These are phyloP conservation scores for Tuber magnatum DNA, from an alignment of 495 filamentous ascomycete species.

Conservation along the genomic window DNA sequence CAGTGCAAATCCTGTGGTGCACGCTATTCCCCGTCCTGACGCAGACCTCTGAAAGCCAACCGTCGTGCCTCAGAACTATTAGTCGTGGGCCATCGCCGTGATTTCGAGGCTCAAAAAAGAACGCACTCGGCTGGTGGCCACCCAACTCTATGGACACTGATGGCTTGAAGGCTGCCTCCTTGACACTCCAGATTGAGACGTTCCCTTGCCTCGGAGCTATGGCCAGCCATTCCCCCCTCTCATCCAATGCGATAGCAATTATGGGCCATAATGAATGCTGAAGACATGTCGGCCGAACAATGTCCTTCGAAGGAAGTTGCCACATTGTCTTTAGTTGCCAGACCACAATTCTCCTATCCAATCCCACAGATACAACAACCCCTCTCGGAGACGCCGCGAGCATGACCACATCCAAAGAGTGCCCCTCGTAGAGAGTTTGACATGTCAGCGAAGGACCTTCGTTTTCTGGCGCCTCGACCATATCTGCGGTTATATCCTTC, in stretches of 20 bases:
- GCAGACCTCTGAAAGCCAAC: conserved; percentile 51
- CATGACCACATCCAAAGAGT: conserved; percentile 58
- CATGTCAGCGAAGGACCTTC: conserved; percentile 51
- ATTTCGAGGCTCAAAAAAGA: conserved; percentile 50
- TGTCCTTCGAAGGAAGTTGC: conserved; percentile 34
- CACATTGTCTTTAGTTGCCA: conserved; percentile 49
- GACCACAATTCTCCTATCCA: conserved; percentile 57
- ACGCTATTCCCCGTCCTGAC: conserved; percentile 23
- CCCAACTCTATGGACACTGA: conserved; percentile 47
- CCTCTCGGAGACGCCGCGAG: conserved; percentile 53
- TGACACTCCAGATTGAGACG: conserved; percentile 55
- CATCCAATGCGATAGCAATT: conserved; percentile 53
- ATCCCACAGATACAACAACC: conserved; percentile 56
- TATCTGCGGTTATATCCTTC: conserved; percentile 44
- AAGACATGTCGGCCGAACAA: conserved; percentile 34
- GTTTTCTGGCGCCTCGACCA: conserved; percentile 41
- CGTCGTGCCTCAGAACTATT: conserved; percentile 54
- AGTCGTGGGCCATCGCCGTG: conserved; percentile 40
- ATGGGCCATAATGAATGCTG: conserved; percentile 48
- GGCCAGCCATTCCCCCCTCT: conserved; percentile 55
- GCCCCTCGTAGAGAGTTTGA: conserved; percentile 52
- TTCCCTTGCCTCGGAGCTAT: conserved; percentile 52
- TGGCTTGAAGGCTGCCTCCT: conserved; percentile 48
- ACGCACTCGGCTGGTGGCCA: conserved; percentile 50
- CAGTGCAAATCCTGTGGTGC: conserved; percentile 32